A percentile compares a stretch with the other conserved stretches of the same genome.
These are phyloP conservation scores for Aureobasidium sp. DNA, from an alignment of 2,329 filamentous ascomycete genomes.

Conservation along the genomic window DNA sequence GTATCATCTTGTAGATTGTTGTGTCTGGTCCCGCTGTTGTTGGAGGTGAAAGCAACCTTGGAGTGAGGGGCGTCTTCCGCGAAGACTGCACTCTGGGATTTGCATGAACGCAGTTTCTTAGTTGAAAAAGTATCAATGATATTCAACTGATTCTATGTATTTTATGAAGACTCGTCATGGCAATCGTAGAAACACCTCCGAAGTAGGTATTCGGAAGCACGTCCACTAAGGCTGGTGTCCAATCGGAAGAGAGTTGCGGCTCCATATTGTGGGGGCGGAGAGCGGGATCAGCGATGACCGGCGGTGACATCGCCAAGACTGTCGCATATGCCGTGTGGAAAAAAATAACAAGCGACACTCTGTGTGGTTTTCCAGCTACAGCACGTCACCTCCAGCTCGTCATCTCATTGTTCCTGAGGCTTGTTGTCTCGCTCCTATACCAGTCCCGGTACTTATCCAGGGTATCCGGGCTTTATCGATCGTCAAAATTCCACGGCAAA, in stretches of 20 bases:
- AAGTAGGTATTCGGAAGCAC: not conserved
- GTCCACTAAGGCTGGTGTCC: not conserved
- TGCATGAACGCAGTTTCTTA: slow-evolving; percentile 4
- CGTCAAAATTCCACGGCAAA: slow-evolving; percentile 82
- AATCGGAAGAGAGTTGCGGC: not conserved
- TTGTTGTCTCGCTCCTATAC: slow-evolving; percentile 48
- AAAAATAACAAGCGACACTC: slow-evolving; percentile 2
- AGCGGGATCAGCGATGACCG: not conserved
- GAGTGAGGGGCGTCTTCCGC: slow-evolving; percentile 57
- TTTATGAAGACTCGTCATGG: too few relatives aligned
- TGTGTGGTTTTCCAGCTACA: not conserved
- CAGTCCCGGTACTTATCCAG: slow-evolving; percentile 74
- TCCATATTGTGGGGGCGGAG: not conserved
- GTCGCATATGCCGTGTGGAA: not conserved
- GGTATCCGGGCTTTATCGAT: slow-evolving; percentile 70
- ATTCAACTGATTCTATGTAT: not conserved
- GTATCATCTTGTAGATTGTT: slow-evolving; percentile 47
- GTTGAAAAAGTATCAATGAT: not conserved
- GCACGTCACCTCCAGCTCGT: not conserved
- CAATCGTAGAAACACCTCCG: not conserved
- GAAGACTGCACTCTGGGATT: slow-evolving; percentile 62
- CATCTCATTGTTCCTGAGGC: not conserved
- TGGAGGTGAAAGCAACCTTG: slow-evolving; percentile 57
- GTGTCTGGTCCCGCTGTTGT: slow-evolving; percentile 68
- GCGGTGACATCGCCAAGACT: slow-evolving; percentile 10